phyloP scores from a whole-genome alignment of 1,284 basidiomycete genomes.

The Ustilago curta region DNA sequence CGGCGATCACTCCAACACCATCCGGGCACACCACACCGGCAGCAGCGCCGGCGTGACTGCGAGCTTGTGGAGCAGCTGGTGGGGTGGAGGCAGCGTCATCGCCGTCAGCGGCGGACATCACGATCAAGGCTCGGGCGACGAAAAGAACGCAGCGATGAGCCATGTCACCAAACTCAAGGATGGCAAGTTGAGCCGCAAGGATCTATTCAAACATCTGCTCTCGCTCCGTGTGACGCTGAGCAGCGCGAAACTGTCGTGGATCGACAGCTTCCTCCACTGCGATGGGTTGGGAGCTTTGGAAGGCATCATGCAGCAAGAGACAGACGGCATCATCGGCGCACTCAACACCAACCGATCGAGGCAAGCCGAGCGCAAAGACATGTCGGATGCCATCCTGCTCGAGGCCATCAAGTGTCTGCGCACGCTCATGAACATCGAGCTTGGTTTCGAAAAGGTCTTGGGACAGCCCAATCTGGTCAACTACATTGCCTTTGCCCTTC shows the following conservation, averaged over 20 bases:
- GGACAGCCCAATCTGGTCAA: slow-evolving; percentile 78
- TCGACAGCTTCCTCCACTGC: slow-evolving; percentile 78
- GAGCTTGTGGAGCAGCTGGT: slow-evolving; percentile 60
- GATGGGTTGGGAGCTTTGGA: slow-evolving; percentile 76
- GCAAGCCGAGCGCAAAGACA: slow-evolving; percentile 52
- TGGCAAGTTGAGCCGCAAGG: slow-evolving; percentile 48
- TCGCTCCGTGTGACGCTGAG: slow-evolving; percentile 86
- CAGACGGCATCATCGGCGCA: slow-evolving; percentile 32
- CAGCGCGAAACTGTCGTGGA: slow-evolving; percentile 82
- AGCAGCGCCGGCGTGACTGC: slow-evolving; percentile 45
- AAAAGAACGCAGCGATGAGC: slow-evolving; percentile 22
- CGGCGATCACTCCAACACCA: slow-evolving; percentile 25
- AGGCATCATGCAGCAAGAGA: slow-evolving; percentile 48
- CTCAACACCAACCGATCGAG: slow-evolving; percentile 22
- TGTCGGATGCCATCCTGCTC: slow-evolving; percentile 56
- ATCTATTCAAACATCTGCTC: slow-evolving; percentile 79
- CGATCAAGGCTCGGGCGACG: slow-evolving; percentile 19
- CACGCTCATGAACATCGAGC: slow-evolving; percentile 85
- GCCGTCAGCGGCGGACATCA: slow-evolving; percentile 7
- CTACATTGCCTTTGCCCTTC: slow-evolving; percentile 80
- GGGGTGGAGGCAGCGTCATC: slow-evolving; percentile 45
- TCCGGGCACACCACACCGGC: slow-evolving; percentile 44
- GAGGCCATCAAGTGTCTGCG: slow-evolving; percentile 79
- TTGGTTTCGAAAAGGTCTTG: slow-evolving; percentile 80
- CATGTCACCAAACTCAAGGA: slow-evolving; percentile 41